Evolutionary conservation across 768 basidiomycete genomes (phyloP), one percentile per base, ranked within the genome.

Genomic region (Boletus edulis): DNA sequence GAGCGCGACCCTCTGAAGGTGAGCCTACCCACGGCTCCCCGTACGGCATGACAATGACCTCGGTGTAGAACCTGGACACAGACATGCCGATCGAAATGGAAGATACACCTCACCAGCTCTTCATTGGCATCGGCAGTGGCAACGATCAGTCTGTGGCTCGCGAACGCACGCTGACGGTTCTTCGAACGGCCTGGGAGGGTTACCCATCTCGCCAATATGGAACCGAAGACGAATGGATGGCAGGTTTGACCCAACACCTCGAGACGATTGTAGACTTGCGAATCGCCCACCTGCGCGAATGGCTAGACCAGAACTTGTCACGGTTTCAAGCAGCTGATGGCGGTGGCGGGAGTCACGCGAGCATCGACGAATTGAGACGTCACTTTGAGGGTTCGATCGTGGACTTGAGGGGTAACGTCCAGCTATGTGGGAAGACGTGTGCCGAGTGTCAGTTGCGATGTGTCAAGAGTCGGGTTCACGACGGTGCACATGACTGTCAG

Each of bases 1-100:
- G 75, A 76, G n/a, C 59, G 46, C 3, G 82, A 83, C 55, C 76
- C 74, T 1, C 63, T 85, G 27, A 84, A 81, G 74, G 84, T 82
- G 20, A 48, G 14, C 5, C 6, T n/a, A 7, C 20, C 22, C 14
- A 2, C 24, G 2, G 6, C n/a, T 46, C 10, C 2, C 0, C 1
- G 13, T 5, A 1, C 10, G 1, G 3, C 3, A 35, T 10, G n/a
- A 46, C 1, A 12, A 49, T 51, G 15, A 51, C 12, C 38, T 22
- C n/a, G 0, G 49, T 18, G 49, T 31, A 83, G 83, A 82, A 83
- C 61, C 61, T 83, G 46, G 83, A 85, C 53, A 81, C 77, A 8
- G 79, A 81, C 52, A 45, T 62, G 6, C 55, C 67, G 2, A 70
- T 85, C n/a, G 70, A 73, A 0, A 47, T 59, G 14, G 59, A 66